Evolutionary conservation across 768 basidiomycete species (phyloP).

Genomic region (Pleurotus salmoneostramineus): DNA sequence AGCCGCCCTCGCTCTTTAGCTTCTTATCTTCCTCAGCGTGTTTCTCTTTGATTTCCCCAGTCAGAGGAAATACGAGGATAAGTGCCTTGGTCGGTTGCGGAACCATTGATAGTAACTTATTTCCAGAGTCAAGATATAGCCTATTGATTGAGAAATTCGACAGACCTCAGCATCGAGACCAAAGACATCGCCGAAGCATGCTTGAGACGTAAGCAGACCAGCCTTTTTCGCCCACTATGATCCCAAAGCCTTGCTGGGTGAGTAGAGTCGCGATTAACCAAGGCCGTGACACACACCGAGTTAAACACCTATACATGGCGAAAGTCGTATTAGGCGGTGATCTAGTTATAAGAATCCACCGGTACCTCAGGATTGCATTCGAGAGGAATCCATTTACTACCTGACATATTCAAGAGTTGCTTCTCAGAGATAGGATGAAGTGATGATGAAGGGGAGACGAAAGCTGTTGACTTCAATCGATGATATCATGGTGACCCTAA

Average conservation of each 20-base stretch:
- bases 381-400: too few species aligned
- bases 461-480: too few species aligned
- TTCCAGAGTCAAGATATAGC: not conserved
- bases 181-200: slow-evolving; percentile 66
- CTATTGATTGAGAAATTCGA: too few species aligned
- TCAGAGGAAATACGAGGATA: slow-evolving; percentile 79
- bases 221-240: slow-evolving; percentile 67
- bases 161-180: slow-evolving; percentile 66
- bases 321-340: too few species aligned
- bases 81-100: slow-evolving; percentile 78
- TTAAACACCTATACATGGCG: slow-evolving; percentile 38
- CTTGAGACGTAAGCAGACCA: slow-evolving; percentile 47
- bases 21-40: slow-evolving; percentile 57
- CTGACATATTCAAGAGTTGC: too few species aligned
- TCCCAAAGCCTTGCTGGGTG: too few species aligned
- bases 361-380: too few species aligned
- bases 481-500: too few species aligned
- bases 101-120: slow-evolving; percentile 66
- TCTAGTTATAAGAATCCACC: too few species aligned
- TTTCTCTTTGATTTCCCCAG: slow-evolving; percentile 42
- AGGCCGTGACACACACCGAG: slow-evolving; percentile 20
- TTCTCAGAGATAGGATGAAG: too few species aligned
- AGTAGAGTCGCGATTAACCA: too few species aligned
- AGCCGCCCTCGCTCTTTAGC: slow-evolving; percentile 42
- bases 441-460: too few species aligned